Base-by-base conservation (phyloP, 805 yeast species). In the Lachancea nothofagi region DNA sequence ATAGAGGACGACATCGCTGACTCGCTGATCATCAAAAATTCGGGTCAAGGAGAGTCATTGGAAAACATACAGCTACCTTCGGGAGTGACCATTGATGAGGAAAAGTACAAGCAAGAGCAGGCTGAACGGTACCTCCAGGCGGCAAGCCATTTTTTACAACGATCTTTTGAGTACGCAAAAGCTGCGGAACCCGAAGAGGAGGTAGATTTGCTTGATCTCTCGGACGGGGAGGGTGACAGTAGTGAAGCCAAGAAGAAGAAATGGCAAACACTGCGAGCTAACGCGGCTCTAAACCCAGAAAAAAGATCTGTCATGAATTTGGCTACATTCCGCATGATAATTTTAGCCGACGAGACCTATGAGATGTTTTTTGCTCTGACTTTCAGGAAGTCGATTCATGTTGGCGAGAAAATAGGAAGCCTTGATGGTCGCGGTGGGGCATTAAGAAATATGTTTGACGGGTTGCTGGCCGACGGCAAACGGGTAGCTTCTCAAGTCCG, bases 241-340 rank as follows among this genome's bases (percentile, higher is more conserved):
- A 50, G 49, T 12, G 51, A 47, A 28, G 42, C 50, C 13, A 49
- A 47, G 29, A 48, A 49, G 43, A 61, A 54, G 46, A 54, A 51
- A 32, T 46, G 50, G 33, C 54, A 53, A n/a, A 54, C 61, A 15
- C 45, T 75, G 30, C 69, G 69, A 20, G 87, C 86, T 35, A 87
- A 88, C 55, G 85, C 78, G 4, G 96, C 95, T 0, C 65, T 87
- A 27, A 85, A 87, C 55, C 96, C 96, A 3, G 70, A 74, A 23
- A 75, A 80, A 23, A 95, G 95, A 1, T 77, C 81, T 7, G 77
- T 66, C 42, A 71, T 89, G 38, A 84, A 83, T 38, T 66, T 87
- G 13, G 86, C 97, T 0, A 88, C 96, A 0, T 90, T 90, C 65
- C 69, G 97, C 46, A 90, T 90, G 98, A 94, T 93, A 1, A 66